phyloP scores from a whole-genome alignment of 768 basidiomycete genomes.

The Naganishia antarctica region DNA sequence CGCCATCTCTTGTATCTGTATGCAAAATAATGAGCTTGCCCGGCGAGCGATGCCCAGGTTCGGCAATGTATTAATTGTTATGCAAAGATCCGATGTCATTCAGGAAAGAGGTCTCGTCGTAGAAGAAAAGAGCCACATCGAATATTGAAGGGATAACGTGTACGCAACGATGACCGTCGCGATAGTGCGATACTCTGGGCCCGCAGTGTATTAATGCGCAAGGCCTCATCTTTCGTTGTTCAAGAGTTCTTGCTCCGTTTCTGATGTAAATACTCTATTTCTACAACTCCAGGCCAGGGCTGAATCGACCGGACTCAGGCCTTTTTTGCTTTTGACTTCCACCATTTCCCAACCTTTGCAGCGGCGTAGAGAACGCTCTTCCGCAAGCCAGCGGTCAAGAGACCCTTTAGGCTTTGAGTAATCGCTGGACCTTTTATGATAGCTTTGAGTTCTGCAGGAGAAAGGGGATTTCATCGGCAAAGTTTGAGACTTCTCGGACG shows the following conservation, averaged over 20 bases:
- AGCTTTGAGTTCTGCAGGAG: conserved; percentile 30
- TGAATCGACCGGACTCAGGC: not conserved
- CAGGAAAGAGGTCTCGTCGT: no score
- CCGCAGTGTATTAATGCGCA: no score
- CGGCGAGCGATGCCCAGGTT: conserved; percentile 2
- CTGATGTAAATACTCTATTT: no score
- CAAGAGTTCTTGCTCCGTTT: no score
- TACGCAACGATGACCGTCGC: no score
- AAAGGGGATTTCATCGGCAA: not conserved
- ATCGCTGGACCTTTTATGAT: conserved; percentile 81
- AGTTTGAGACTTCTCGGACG: not conserved
- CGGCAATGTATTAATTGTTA: conserved; percentile 11
- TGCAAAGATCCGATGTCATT: not conserved
- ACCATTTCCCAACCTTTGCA: conserved; percentile 83
- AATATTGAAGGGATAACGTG: no score
- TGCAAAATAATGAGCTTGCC: conserved; percentile 4
- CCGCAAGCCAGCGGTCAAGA: conserved; percentile 71
- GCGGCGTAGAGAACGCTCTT: conserved; percentile 72
- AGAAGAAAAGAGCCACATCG: no score
- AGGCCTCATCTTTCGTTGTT: no score
- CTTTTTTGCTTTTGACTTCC: conserved; percentile 46
- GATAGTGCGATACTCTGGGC: no score
- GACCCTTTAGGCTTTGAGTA: conserved; percentile 76
- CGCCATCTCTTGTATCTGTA: conserved; percentile 13
- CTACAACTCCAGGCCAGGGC: no score